Evolutionary conservation across 208 protist species (phyloP), one percentile per base, ranked within the genome.

Genomic region (Leishmania major): DNA sequence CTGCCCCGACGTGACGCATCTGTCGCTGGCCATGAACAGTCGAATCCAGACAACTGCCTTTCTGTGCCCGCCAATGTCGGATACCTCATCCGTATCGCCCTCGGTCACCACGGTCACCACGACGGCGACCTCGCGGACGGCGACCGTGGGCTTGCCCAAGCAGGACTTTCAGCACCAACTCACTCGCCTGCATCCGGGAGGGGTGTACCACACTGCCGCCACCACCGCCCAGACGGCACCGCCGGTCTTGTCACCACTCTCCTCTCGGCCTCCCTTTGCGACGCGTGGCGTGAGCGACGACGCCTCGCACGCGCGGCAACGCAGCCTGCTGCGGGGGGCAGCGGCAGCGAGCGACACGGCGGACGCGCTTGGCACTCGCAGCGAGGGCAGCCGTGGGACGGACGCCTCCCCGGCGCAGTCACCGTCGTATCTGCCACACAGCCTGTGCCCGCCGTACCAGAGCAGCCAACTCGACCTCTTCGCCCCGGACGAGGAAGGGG

Each of bases 1-100:
- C 77, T 94, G 90, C 84, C 85, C 77, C n/a, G 75, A 86, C 72
- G 87, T 94, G 28, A 85, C 86, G 67, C 83, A 87, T 51, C 88
- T 94, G 28, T 91, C 90, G 6, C 69, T 94, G 45, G 81, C 79
- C 28, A 94, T 94, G 90, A 92, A 90, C 59, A 75, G 75, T 49
- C 64, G 60, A 25, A 80, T 94, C 60, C 72, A 71, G 53, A 82
- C 62, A 49, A 94, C 90, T n/a, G 75, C 83, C 28, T 94, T 94
- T 59, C 72, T 94, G 43, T 84, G 88, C 37, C 74, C 82, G 0
- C 78, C 83, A 45, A 80, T 75, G n/a, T 86, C 87, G 10, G 77
- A 78, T 22, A 73, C 80, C 6, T 86, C 87, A 10, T 85, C 82
- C 15, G 37, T 80, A 19, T 43, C 84, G 28, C 77, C 84, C 43